These are phyloP conservation scores for Pleurotus djamor DNA, from an alignment of 768 basidiomycete species.

Conservation along the genomic window DNA sequence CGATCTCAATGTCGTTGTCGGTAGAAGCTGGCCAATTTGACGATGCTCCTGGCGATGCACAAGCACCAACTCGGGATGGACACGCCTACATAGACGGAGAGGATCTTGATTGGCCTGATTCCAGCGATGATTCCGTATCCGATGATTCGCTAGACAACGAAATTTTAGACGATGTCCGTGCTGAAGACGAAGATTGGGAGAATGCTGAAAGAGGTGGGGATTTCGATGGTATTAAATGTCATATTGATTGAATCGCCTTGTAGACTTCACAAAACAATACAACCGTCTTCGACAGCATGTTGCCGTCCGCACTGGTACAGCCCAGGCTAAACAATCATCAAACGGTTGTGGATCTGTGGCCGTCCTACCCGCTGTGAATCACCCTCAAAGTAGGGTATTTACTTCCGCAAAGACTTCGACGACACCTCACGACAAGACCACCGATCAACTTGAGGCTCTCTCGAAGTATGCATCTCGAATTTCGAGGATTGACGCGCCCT, in stretches of 20 bases:
- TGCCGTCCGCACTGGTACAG: slow-evolving; percentile 74
- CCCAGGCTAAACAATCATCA: slow-evolving; percentile 55
- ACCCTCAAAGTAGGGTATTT: slow-evolving; percentile 37
- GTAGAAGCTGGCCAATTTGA: slow-evolving; percentile 59
- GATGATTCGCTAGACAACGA: slow-evolving; percentile 42
- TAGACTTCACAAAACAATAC: slow-evolving; percentile 99
- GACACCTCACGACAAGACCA: slow-evolving; percentile 46
- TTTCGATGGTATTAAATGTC: not conserved
- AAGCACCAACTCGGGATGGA: slow-evolving; percentile 19
- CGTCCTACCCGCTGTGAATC: slow-evolving; percentile 70
- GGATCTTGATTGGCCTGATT: slow-evolving; percentile 21
- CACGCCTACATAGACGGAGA: slow-evolving; percentile 40
- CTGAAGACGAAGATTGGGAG: slow-evolving; percentile 90
- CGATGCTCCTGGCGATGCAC: slow-evolving; percentile 42
- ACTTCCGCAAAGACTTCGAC: slow-evolving; percentile 19
- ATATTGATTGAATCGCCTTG: slow-evolving; percentile 5
- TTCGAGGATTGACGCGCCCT: slow-evolving; percentile 73
- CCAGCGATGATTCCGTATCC: slow-evolving; percentile 34
- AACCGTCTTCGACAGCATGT: slow-evolving; percentile 93
- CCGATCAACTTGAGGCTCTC: slow-evolving; percentile 72
- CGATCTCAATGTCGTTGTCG: slow-evolving; percentile 22
- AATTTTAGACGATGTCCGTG: slow-evolving; percentile 54
- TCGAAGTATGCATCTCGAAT: slow-evolving; percentile 77
- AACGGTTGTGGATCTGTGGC: slow-evolving; percentile 49
- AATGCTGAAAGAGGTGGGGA: slow-evolving; percentile 73